Base-by-base conservation (phyloP, 768 basidiomycete genomes). In the Hypsizygus marmoreus region DNA sequence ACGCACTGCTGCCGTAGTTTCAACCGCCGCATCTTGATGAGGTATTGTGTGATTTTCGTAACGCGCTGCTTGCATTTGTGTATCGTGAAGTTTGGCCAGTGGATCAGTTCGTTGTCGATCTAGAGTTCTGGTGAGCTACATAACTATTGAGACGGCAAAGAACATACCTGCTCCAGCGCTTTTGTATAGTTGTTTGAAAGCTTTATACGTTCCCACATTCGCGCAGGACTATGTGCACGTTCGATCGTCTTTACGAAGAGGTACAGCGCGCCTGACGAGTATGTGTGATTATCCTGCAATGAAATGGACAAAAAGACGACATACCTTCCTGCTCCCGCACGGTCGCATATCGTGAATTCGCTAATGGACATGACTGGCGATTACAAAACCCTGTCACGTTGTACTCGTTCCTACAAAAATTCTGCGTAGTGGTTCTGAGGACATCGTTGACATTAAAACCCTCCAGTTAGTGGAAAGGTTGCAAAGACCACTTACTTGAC, bases 31-130 rank as follows among this genome's bases (percentile, higher is more conserved):
- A 98, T 97, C 75, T 97, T 95, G 67, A 98, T 97, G 53, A 99
- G 81, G 62, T 97, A 98, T 65, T 99, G 97, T 0, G 95, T 98
- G 58, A 99, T 97, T 74, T 98, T 99, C 9, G 97, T 99, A 23
- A 97, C 79, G 34, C 97, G 84, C 70, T 99, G 97, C 76, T 99
- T 99, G 81, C 97, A 98, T 72, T 97, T 98, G 74, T 97, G 97
- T 43, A 94, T 88, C 24, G 84, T 84, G 66, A 95, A 98, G 59
- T 94, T 94, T 4, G 97, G 95, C 97, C 97, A 98, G 64, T 97
- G 92, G n/a, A 93, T 79, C 49, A 98, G 79, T 61, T 98, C 92
- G 42, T 76, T 79, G 74, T 98, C 97, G 60, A 99, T 95, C 95
- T 98, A 54, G 33, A 22, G 36, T 8, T 31, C 20, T 7, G 12